Evolutionary conservation across 2,329 filamentous ascomycete species (phyloP).

Genomic region (Colletotrichum musicola): DNA sequence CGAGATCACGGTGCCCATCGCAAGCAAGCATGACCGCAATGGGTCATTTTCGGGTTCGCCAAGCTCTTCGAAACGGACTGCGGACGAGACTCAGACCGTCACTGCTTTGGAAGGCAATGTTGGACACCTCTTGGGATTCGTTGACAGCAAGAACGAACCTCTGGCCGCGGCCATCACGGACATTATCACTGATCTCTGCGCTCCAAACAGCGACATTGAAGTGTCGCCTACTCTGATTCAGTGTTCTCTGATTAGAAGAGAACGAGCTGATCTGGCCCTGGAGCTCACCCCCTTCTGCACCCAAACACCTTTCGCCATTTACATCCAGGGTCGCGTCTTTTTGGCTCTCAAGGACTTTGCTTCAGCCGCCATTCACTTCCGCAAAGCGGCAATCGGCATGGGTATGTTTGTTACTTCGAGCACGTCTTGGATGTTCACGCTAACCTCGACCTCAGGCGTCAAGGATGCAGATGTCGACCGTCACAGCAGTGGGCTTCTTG

Average conservation of each 20-base stretch:
- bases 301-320: constrained; percentile 75
- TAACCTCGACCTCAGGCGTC: constrained; percentile 55
- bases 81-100: constrained; percentile 62
- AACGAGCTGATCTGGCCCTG: constrained; percentile 70
- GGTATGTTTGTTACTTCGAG: constrained; percentile 67
- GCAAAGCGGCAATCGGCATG: constrained; percentile 84
- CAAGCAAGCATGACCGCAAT: constrained; percentile 54
- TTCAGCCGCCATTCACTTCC: constrained; percentile 81
- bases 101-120: constrained; percentile 72
- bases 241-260: constrained; percentile 70
- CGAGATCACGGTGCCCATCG: constrained; percentile 64
- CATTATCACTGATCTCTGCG: constrained; percentile 75
- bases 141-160: constrained; percentile 61
- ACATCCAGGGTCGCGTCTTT: constrained; percentile 85
- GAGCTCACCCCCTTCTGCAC: constrained; percentile 69
- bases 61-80: constrained; percentile 53
- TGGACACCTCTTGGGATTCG: constrained; percentile 73
- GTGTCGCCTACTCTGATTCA: constrained; percentile 71
- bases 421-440: constrained; percentile 31
- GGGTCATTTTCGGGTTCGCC: constrained; percentile 49
- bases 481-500: constrained; percentile 76
- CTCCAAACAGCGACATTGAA: constrained; percentile 74
- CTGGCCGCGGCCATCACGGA: constrained; percentile 74
- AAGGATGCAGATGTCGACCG: constrained; percentile 61
- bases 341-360: constrained; percentile 80